Conservation (phyloP, 2,329 filamentous ascomycete species). For the Juglanconis sp. region DNA sequence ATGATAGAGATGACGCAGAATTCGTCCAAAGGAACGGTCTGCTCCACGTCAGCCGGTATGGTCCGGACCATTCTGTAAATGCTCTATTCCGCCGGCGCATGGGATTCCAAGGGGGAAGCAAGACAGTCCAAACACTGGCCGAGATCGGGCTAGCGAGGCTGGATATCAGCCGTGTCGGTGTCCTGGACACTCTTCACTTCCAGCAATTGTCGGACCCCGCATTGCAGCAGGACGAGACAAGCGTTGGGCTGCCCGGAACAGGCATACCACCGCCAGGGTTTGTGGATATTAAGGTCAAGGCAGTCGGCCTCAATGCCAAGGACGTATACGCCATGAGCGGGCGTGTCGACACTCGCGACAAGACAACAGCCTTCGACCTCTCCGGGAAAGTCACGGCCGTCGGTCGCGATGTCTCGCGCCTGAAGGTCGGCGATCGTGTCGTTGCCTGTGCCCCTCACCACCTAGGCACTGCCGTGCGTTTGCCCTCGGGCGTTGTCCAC, state of each 20-base stretch:
- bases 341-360: not conserved
- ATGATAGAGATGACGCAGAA: constrained; percentile 17
- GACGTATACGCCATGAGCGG: not conserved
- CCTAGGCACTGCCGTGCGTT: not conserved
- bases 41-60: constrained; percentile 23
- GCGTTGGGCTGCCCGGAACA: no score
- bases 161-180: not conserved
- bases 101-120: not conserved
- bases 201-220: not conserved
- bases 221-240: not conserved
- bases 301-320: constrained; percentile 32
- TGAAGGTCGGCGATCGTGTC: not conserved
- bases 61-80: constrained; percentile 22
- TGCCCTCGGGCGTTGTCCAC: constrained; percentile 1
- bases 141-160: not conserved
- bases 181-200: not conserved
- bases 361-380: constrained; percentile 23
- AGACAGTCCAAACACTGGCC: no score
- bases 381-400: constrained; percentile 20
- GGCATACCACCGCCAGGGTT: not conserved
- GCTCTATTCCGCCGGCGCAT: constrained; percentile 18
- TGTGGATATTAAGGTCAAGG: constrained; percentile 11
- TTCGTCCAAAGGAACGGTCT: constrained; percentile 12
- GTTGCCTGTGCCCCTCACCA: not conserved
- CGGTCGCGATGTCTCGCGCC: constrained; percentile 9